Evolutionary conservation across 441 rosid species (phyloP).

Genomic region (Dalechampia spathulata): DNA sequence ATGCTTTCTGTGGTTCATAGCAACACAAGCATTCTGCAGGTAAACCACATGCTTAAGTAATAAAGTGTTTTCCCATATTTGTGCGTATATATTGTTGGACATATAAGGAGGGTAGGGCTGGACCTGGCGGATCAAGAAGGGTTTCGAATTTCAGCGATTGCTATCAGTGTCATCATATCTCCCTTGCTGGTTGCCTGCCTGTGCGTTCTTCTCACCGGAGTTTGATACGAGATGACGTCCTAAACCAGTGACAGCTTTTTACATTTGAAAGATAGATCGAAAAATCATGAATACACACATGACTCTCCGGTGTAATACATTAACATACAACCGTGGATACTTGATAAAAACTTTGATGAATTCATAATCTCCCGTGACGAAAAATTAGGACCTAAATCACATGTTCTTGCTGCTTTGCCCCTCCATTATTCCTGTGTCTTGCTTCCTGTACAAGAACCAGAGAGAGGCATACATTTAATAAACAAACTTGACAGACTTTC

Average conservation of each 20-base stretch:
- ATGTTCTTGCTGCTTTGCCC: no score
- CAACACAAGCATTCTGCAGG: not conserved
- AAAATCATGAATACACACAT: constrained; percentile 10
- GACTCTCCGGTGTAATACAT: no score
- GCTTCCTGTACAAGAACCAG: no score
- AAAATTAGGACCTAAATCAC: no score
- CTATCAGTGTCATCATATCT: not conserved
- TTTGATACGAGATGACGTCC: constrained; percentile 1
- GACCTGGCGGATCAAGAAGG: not conserved
- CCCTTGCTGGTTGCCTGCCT: constrained; percentile 2
- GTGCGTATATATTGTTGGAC: not conserved
- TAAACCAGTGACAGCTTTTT: constrained; percentile 8
- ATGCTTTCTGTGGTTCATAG: not conserved
- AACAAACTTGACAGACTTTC: no score
- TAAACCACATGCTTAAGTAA: constrained; percentile 1
- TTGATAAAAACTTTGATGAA: no score
- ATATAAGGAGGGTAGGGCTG: not conserved
- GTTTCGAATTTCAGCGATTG: not conserved
- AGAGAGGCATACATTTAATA: no score
- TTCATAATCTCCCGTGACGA: no score
- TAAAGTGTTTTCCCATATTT: not conserved
- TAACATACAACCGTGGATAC: no score
- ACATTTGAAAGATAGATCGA: constrained; percentile 19
- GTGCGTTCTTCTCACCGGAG: constrained; percentile 5
- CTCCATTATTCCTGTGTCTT: no score